Evolutionary conservation across 1,284 basidiomycete species (phyloP).

Genomic region (Naganishia liquefaciens): DNA sequence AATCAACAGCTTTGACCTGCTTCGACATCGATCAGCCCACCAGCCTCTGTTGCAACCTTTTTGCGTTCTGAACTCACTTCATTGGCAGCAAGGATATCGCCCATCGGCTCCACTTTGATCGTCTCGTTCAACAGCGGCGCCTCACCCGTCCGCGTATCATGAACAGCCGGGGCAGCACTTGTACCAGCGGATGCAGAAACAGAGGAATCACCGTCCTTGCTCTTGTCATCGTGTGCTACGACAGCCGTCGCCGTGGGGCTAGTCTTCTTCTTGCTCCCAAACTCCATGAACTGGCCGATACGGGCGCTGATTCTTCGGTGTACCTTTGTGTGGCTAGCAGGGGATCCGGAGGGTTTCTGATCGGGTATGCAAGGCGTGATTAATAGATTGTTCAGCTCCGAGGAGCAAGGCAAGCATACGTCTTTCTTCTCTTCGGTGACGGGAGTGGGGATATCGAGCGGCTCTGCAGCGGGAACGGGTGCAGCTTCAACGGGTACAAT

Average conservation of each 20-base stretch:
- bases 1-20: neutral
- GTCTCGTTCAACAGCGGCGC: conserved; percentile 9
- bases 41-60: too few species aligned
- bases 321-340: conserved; percentile 24
- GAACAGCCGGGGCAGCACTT: neutral
- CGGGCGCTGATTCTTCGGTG: conserved; percentile 31
- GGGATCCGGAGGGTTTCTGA: conserved; percentile 2
- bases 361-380: neutral
- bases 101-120: conserved; percentile 25
- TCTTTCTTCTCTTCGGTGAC: conserved; percentile 19
- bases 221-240: neutral
- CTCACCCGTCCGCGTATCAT: too few species aligned
- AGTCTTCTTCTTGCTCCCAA: conserved; percentile 28
- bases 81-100: conserved; percentile 10
- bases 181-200: conserved; percentile 12
- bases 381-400: too few species aligned
- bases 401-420: neutral
- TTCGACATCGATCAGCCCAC: neutral
- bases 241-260: neutral
- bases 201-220: conserved; percentile 15
- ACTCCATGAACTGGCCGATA: conserved; percentile 33
- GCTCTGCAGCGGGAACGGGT: neutral
- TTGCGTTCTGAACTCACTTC: neutral
- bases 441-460: neutral
- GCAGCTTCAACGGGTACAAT: neutral